Conservation (phyloP, 1,284 basidiomycete species). For the Cystobasidium slooffiae region DNA sequence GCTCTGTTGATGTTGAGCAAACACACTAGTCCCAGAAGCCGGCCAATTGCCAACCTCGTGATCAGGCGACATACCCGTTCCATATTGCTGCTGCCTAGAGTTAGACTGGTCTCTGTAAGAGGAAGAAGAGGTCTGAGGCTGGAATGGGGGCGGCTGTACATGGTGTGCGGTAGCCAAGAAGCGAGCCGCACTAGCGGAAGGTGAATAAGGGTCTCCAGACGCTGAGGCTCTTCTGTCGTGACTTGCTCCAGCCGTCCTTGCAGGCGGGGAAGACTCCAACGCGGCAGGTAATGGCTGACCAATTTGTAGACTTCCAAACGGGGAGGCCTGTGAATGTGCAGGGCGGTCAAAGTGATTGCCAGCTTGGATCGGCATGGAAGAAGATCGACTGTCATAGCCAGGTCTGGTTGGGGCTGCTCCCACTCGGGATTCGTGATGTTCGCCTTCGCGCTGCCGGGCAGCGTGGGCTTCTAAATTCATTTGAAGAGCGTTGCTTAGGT, state of each 20-base stretch:
- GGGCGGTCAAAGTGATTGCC: neutral
- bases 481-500: constrained; percentile 53
- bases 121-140: neutral
- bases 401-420: neutral
- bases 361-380: constrained; percentile 28
- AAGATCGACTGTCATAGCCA: constrained; percentile 24
- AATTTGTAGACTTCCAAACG: constrained; percentile 9
- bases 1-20: constrained; percentile 31
- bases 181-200: constrained; percentile 39
- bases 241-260: neutral
- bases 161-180: constrained; percentile 39
- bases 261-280: constrained; percentile 19
- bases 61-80: constrained; percentile 9
- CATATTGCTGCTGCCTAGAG: neutral
- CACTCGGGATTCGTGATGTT: neutral
- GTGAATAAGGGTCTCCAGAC: constrained; percentile 42
- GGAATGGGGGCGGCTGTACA: constrained; percentile 31
- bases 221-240: constrained; percentile 36
- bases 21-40: constrained; percentile 12
- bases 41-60: constrained; percentile 16
- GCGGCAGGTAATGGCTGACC: neutral
- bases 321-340: neutral
- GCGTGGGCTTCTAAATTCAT: constrained; percentile 53
- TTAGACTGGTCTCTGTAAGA: neutral
- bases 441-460: constrained; percentile 32